Evolutionary conservation across 176 grass and related monocot species (phyloP).

Genomic region (Zizania latifolia): DNA sequence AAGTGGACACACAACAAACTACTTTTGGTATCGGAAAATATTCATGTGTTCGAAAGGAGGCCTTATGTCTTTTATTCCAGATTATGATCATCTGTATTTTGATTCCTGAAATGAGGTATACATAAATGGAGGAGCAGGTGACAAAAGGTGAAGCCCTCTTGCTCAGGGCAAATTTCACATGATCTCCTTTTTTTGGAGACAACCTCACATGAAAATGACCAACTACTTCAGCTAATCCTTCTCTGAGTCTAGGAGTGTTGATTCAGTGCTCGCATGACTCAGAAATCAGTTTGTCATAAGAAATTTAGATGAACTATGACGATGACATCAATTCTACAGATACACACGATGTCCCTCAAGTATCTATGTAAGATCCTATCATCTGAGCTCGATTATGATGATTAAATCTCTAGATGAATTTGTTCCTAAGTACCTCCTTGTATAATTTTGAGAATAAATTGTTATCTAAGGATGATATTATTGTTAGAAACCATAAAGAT

Average conservation of each 20-base stretch:
- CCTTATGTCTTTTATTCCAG: not conserved
- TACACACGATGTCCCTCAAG: too few species aligned
- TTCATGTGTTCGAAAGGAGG: not conserved
- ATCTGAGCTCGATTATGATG: too few species aligned
- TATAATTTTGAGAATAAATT: too few species aligned
- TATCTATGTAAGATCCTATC: too few species aligned
- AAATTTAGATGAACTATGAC: not conserved
- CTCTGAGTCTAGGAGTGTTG: not conserved
- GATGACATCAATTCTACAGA: too few species aligned
- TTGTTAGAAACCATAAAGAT: too few species aligned
- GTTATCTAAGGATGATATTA: too few species aligned
- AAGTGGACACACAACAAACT: not conserved
- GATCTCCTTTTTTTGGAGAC: not conserved
- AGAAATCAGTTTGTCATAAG: not conserved
- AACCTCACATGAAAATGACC: conserved; percentile 5
- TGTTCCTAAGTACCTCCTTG: too few species aligned
- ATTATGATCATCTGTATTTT: not conserved
- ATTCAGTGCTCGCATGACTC: not conserved
- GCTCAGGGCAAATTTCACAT: not conserved
- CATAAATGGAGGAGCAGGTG: too few species aligned
- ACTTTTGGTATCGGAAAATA: not conserved
- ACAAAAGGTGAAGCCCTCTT: not conserved
- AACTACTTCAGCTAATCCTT: not conserved
- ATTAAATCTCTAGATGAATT: too few species aligned
- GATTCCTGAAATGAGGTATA: not conserved